Percentiles rank a stretch among this genome's conserved stretches.
These are phyloP conservation scores for Solanum bukasovii DNA, from an alignment of 257 asterid species.

Conservation along the genomic window DNA sequence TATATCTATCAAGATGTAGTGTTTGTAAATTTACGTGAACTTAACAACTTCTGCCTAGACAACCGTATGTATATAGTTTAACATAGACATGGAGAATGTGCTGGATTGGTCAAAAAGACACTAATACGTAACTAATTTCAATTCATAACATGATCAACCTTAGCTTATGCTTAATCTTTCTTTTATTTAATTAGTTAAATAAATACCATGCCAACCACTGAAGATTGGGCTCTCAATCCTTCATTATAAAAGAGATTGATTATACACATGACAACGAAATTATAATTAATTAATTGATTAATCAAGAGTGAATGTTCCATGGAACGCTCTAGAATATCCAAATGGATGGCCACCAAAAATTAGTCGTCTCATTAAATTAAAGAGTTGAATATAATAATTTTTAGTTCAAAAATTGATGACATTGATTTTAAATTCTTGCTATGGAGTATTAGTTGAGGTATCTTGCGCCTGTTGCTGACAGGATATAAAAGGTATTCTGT, in stretches of 20 bases:
- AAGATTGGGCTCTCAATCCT: too few species aligned
- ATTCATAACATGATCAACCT: background rate
- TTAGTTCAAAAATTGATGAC: too few species aligned
- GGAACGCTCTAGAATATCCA: background rate
- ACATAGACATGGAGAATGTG: background rate
- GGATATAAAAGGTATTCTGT: too few species aligned
- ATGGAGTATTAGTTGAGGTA: too few species aligned
- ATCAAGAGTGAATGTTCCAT: background rate
- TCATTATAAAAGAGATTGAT: background rate
- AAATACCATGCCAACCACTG: too few species aligned
- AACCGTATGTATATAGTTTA: too few species aligned
- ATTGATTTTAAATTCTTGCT: too few species aligned
- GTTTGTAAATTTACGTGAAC: background rate
- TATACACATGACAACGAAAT: background rate
- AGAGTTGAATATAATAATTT: background rate
- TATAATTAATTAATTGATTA: background rate
- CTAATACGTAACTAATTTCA: background rate
- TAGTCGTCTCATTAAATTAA: background rate
- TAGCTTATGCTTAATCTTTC: background rate
- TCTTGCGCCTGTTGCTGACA: too few species aligned
- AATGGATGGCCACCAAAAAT: background rate
- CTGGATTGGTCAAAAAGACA: background rate
- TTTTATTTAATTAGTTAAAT: too few species aligned
- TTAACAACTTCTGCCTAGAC: too few species aligned
- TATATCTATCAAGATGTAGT: too few species aligned